A percentile compares a stretch with the other conserved stretches of the same genome.
phyloP scores from a whole-genome alignment of 768 basidiomycete genomes.

The Ramaria rubella region DNA sequence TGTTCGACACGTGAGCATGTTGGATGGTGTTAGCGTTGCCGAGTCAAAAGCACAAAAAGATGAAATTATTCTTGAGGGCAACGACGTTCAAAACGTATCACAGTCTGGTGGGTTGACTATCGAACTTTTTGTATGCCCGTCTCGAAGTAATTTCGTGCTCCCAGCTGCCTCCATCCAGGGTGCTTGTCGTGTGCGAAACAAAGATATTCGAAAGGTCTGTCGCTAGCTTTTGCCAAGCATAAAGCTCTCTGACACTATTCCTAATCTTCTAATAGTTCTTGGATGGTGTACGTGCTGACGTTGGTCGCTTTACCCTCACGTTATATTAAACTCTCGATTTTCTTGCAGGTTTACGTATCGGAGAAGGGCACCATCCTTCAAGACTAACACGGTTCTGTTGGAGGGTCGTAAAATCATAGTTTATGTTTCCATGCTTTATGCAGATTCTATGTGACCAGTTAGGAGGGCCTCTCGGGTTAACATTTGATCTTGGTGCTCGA shows the following conservation, averaged over 20 bases:
- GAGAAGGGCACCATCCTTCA: constrained; percentile 60
- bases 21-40: constrained; percentile 73
- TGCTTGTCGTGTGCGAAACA: constrained; percentile 94
- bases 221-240: not conserved
- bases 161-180: constrained; percentile 95
- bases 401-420: constrained; percentile 28
- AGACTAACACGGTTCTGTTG: too few relatives aligned
- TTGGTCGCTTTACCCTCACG: not conserved
- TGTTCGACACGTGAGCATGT: constrained; percentile 88
- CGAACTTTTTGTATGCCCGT: not conserved
- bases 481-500: too few relatives aligned
- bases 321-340: not conserved
- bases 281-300: constrained; percentile 8
- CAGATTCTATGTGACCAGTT: not conserved
- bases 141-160: constrained; percentile 4
- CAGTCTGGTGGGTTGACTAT: constrained; percentile 64
- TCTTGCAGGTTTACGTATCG: constrained; percentile 61
- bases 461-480: not conserved
- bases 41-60: constrained; percentile 94
- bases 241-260: constrained; percentile 83
- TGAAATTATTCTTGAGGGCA: constrained; percentile 89
- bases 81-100: constrained; percentile 94
- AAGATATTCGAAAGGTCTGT: constrained; percentile 73
- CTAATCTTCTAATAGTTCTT: not conserved
- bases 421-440: constrained; percentile 8